Evolutionary conservation across 208 protist genomes (phyloP), one percentile per base, ranked within the genome.

Genomic region (Leishmania lainsoni): DNA sequence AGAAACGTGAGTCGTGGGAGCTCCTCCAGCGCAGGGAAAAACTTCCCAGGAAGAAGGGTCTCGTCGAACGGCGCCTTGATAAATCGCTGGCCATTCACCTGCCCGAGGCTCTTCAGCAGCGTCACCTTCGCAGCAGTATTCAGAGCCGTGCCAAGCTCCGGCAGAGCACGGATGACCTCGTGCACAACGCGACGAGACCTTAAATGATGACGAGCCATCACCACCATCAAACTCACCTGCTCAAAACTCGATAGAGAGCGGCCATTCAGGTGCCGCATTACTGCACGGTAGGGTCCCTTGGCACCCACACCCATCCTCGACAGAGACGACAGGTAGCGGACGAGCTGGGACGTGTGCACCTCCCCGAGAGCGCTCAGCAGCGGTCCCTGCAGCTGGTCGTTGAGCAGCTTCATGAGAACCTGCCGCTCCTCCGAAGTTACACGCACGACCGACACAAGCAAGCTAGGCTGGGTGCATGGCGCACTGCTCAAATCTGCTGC

Each of bases 161-260:
- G 81, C 72, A 95, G 81, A 6, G 81, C 58, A 12, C 81, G 86
- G 32, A 91, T 80, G 5, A 76, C 81, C 32, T 76, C 70, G 59
- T 80, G 71, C 17, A 93, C 6, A 45, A 95, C 56, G 58, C 76
- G 59, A 0, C 80, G 79, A 2, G 79, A 80, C 48, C 85, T 87
- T 48, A 95, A 35, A 63, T 92, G 88, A 69, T 93, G 88, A 0
- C 92, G 86, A 16, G 88, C 89, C 58, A 95, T 61, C 51, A 95
- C 87, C 12, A 79, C 84, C 59, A 95, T 70, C 16, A 92, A 87
- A 29, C 72, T 75, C 52, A 91, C 78, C 32, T 78, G 59, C 75
- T 95, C 92, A 73, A 90, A 86, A 49, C 79, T 75, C 17, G 83
- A 88, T 61, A 95, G 70, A 16, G 77, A 39, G 45, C 89, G 87